phyloP scores from a whole-genome alignment of 2,329 filamentous ascomycete genomes.

The Fusarium begoniae region DNA sequence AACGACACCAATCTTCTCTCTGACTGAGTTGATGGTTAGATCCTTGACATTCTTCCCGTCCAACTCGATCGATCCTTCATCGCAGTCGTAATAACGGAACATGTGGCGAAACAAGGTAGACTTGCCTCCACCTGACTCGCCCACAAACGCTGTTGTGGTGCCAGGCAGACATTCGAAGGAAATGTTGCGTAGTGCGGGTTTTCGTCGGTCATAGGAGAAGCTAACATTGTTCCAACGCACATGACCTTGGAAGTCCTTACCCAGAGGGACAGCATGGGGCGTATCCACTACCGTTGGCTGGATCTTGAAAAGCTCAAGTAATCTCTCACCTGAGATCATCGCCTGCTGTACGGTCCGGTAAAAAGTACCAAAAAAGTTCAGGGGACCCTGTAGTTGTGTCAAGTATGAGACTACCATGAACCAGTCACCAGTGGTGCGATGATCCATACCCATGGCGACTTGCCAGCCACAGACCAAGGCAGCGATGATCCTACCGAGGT shows the following conservation, averaged over 20 bases:
- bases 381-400: conserved; percentile 79
- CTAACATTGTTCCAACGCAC: conserved; percentile 89
- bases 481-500: conserved; percentile 75
- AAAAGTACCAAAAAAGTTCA: conserved; percentile 93
- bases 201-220: conserved; percentile 89
- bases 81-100: conserved; percentile 94
- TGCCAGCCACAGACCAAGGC: conserved; percentile 81
- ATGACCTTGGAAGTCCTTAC: conserved; percentile 75
- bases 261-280: conserved; percentile 69
- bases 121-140: conserved; percentile 96
- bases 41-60: conserved; percentile 87
- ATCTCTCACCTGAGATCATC: conserved; percentile 95
- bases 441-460: conserved; percentile 72
- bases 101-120: conserved; percentile 95
- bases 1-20: conserved; percentile 91
- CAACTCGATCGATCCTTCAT: conserved; percentile 81
- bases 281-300: conserved; percentile 88
- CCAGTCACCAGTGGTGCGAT: conserved; percentile 75
- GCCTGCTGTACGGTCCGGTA: conserved; percentile 96
- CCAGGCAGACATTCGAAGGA: conserved; percentile 88
- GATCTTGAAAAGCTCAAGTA: conserved; percentile 96
- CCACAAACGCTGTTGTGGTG: conserved; percentile 94
- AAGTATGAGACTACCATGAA: conserved; percentile 80
- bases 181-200: conserved; percentile 83
- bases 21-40: conserved; percentile 91